phyloP scores from a whole-genome alignment of 2,329 filamentous ascomycete genomes.

The Fusarium compactum region DNA sequence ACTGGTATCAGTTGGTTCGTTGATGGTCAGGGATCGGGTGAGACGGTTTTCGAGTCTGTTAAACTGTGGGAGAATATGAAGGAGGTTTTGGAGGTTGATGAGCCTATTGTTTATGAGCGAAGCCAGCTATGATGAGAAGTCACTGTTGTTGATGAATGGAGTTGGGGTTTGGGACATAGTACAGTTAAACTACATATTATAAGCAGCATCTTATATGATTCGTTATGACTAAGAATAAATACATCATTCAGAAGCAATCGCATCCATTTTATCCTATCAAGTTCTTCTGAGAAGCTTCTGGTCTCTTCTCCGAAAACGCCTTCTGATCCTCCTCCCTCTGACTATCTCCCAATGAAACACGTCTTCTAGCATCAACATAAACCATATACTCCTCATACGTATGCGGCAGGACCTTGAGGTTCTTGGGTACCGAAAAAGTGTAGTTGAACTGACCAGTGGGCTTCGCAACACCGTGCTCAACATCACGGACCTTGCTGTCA shows the following conservation, averaged over 20 bases:
- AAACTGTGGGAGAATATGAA: constrained; percentile 42
- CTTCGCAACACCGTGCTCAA: constrained; percentile 49
- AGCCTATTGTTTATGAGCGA: constrained; percentile 24
- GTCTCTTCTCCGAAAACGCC: constrained; percentile 7
- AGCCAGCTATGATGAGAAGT: constrained; percentile 12
- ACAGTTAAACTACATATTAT: background rate
- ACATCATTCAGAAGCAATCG: too few species aligned
- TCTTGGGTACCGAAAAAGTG: constrained; percentile 48
- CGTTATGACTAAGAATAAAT: background rate
- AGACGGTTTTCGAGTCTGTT: constrained; percentile 38
- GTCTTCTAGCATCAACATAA: constrained; percentile 48
- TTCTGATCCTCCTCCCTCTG: constrained; percentile 35
- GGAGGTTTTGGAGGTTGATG: constrained; percentile 23
- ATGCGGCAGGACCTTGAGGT: constrained; percentile 47
- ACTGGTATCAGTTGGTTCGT: constrained; percentile 45
- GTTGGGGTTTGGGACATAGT: background rate
- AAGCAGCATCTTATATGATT: background rate
- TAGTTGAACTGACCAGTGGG: constrained; percentile 50
- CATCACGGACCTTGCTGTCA: constrained; percentile 49
- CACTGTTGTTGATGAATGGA: background rate
- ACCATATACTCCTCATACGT: constrained; percentile 51
- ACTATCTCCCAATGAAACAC: constrained; percentile 43
- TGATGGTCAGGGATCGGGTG: constrained; percentile 14
- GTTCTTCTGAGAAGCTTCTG: constrained; percentile 17
- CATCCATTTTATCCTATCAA: constrained; percentile 29